A percentile compares a stretch with the other conserved stretches of the same genome.
Conservation (phyloP, 2,329 filamentous ascomycete genomes). For the Fonsecaea pugnacius region DNA sequence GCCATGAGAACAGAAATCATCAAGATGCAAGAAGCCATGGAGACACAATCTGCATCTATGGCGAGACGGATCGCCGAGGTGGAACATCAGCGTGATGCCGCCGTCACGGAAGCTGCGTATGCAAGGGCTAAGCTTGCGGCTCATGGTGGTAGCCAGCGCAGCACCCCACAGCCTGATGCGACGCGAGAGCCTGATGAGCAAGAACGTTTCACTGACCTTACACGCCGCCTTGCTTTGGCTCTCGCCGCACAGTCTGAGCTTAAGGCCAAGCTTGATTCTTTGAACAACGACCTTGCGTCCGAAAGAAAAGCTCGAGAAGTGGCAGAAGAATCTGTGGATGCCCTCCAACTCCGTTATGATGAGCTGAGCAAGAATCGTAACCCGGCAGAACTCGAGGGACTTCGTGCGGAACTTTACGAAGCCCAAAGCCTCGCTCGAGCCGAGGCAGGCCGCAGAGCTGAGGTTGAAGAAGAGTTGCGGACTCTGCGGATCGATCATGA, state of each 20-base stretch:
- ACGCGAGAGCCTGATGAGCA: conserved; percentile 64
- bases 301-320: conserved; percentile 81
- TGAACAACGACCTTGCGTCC: conserved; percentile 73
- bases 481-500: conserved; percentile 85
- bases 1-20: conserved; percentile 87
- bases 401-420: conserved; percentile 83
- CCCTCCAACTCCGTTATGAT: conserved; percentile 78
- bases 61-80: conserved; percentile 90
- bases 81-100: conserved; percentile 90
- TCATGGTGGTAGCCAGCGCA: conserved; percentile 60
- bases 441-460: conserved; percentile 74
- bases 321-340: conserved; percentile 83
- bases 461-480: conserved; percentile 74
- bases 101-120: conserved; percentile 93
- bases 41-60: conserved; percentile 82
- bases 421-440: conserved; percentile 78
- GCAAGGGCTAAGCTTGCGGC: conserved; percentile 91
- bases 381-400: conserved; percentile 78
- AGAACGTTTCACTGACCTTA: conserved; percentile 74
- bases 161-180: conserved; percentile 63
- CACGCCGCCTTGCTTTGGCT: conserved; percentile 78
- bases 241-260: conserved; percentile 79
- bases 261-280: conserved; percentile 72
- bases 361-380: conserved; percentile 85
- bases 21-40: conserved; percentile 87